Conservation (phyloP, 345 rosid genomes). For the Melaleuca alternifolia region DNA sequence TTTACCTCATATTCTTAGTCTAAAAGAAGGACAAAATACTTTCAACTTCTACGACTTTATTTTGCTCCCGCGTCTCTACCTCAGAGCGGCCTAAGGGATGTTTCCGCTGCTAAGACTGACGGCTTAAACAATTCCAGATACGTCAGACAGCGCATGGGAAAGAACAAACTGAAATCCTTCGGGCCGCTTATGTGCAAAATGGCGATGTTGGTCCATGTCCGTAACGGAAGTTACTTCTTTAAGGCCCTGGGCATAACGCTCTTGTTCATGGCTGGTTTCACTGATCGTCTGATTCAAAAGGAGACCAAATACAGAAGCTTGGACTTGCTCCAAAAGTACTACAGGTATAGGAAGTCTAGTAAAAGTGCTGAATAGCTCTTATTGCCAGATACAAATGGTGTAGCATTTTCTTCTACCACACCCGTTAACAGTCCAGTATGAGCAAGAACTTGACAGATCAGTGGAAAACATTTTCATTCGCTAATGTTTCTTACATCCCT, state of each 20-base stretch:
- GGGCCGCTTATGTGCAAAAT: slow-evolving; percentile 41
- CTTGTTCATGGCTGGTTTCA: slow-evolving; percentile 53
- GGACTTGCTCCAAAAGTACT: slow-evolving; percentile 45
- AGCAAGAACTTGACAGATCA: background rate
- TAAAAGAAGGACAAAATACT: background rate
- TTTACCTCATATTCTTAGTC: background rate
- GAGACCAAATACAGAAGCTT: slow-evolving; percentile 44
- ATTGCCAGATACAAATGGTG: background rate
- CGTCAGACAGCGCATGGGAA: slow-evolving; percentile 60
- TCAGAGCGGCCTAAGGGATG: background rate
- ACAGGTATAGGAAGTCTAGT: slow-evolving; percentile 18
- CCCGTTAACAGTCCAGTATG: background rate
- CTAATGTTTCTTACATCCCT: background rate
- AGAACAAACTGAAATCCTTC: slow-evolving; percentile 52
- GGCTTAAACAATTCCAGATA: slow-evolving; percentile 19
- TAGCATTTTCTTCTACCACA: background rate
- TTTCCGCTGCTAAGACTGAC: background rate
- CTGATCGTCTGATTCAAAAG: slow-evolving; percentile 33
- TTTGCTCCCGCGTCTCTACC: background rate
- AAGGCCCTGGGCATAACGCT: slow-evolving; percentile 54
- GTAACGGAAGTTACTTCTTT: slow-evolving; percentile 57
- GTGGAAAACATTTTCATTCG: background rate
- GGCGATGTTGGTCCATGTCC: slow-evolving; percentile 37
- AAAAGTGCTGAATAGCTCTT: background rate
- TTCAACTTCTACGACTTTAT: background rate